These are phyloP conservation scores for Bombardia bombarda DNA, from an alignment of 495 filamentous ascomycete species.

Conservation along the genomic window DNA sequence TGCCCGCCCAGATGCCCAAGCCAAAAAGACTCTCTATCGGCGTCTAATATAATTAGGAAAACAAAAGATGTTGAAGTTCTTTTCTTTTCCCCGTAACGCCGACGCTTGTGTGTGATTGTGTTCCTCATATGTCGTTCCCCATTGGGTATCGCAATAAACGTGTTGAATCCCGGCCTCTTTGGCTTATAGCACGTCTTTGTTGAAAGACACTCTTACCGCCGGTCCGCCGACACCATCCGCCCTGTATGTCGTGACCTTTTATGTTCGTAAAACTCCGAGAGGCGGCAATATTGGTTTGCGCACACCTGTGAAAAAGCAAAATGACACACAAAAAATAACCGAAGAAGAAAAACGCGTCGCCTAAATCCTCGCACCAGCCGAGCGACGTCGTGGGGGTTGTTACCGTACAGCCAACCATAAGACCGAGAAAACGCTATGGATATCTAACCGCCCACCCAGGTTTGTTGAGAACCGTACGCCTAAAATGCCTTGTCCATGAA, in stretches of 20 bases:
- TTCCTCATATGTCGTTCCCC: constrained; percentile 25
- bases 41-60: constrained; percentile 28
- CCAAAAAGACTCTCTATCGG: constrained; percentile 25
- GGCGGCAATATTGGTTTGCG: too few species aligned
- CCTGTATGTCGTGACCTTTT: constrained; percentile 19
- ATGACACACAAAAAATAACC: constrained; percentile 2
- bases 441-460: constrained; percentile 28
- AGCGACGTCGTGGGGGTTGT: constrained; percentile 7
- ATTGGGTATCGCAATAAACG: constrained; percentile 28
- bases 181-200: constrained; percentile 35
- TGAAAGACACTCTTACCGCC: constrained; percentile 32
- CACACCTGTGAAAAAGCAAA: constrained; percentile 8
- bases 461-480: constrained; percentile 38
- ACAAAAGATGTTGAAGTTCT: constrained; percentile 40
- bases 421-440: constrained; percentile 18
- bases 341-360: constrained; percentile 1
- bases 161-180: constrained; percentile 23
- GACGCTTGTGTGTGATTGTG: constrained; percentile 21
- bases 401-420: constrained; percentile 10
- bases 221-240: constrained; percentile 8
- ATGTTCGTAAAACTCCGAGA: constrained; percentile 18
- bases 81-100: constrained; percentile 36
- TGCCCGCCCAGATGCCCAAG: constrained; percentile 14
- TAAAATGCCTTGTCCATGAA: constrained; percentile 21
- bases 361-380: constrained; percentile 3